Evolutionary conservation across 176 grass and related monocot genomes (phyloP).

Genomic region (Pontederia crassipes): DNA sequence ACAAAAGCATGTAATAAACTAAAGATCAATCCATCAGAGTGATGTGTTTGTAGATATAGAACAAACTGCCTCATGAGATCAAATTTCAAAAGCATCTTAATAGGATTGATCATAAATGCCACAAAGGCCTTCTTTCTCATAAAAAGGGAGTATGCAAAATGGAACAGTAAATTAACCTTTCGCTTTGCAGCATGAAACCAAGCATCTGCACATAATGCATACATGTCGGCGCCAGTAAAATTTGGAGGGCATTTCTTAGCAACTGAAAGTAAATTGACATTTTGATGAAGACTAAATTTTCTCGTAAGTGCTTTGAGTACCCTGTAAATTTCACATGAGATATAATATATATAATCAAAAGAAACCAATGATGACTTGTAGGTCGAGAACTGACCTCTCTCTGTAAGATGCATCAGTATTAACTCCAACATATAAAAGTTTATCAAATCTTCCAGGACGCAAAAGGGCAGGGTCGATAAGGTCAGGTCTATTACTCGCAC

Average conservation of each 20-base stretch:
- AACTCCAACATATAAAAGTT: conserved; percentile 95
- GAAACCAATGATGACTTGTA: neutral
- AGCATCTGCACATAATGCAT: conserved; percentile 82
- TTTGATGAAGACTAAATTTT: conserved; percentile 74
- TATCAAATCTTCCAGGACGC: conserved; percentile 85
- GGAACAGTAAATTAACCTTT: conserved; percentile 28
- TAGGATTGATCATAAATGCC: no score
- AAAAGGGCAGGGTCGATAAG: conserved; percentile 92
- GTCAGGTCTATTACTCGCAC: conserved; percentile 91
- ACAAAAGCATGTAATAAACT: neutral
- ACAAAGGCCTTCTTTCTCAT: neutral
- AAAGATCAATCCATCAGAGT: neutral
- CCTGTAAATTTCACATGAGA: conserved; percentile 20
- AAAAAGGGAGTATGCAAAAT: neutral
- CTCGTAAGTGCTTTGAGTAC: conserved; percentile 90
- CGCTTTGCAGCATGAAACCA: conserved; percentile 96
- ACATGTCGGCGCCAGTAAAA: conserved; percentile 95
- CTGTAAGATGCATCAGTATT: conserved; percentile 65
- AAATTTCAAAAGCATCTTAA: neutral
- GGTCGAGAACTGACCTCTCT: conserved; percentile 45
- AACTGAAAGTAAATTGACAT: conserved; percentile 73
- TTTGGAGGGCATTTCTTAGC: conserved; percentile 79
- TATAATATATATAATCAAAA: neutral
- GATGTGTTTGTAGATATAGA: neutral
- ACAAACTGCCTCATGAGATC: neutral